These are phyloP conservation scores for Daldinia caldariorum DNA, from an alignment of 495 filamentous ascomycete species.

Conservation along the genomic window DNA sequence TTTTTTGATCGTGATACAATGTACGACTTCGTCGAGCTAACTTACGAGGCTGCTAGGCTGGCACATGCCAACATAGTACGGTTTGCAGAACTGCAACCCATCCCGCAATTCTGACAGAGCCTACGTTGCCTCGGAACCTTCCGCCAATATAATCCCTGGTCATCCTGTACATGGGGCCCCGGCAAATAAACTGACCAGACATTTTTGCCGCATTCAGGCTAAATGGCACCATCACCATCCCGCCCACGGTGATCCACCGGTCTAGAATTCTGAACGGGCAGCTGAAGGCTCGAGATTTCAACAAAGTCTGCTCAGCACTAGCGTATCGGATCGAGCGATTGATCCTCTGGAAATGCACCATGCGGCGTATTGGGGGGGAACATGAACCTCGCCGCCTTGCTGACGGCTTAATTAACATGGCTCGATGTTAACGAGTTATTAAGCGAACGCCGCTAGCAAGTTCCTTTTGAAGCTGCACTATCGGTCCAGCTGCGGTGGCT, in stretches of 20 bases:
- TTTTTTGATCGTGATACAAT: conserved; percentile 16
- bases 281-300: conserved; percentile 26
- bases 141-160: conserved; percentile 24
- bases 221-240: conserved; percentile 26
- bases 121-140: conserved; percentile 33
- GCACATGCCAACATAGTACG: conserved; percentile 5
- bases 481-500: not conserved
- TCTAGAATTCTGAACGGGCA: conserved; percentile 30
- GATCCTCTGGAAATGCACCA: conserved; percentile 15
- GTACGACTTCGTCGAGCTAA: conserved; percentile 9
- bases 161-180: conserved; percentile 26
- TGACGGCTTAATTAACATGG: conserved; percentile 1
- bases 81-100: conserved; percentile 21
- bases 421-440: conserved; percentile 4
- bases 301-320: conserved; percentile 16
- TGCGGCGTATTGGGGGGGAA: conserved; percentile 20
- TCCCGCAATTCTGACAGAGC: conserved; percentile 13
- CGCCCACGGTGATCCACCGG: conserved; percentile 30
- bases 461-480: conserved; percentile 10
- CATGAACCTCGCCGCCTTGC: conserved; percentile 18
- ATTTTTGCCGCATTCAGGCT: conserved; percentile 45
- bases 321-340: conserved; percentile 31
- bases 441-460: conserved; percentile 23
- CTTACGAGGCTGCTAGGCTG: conserved; percentile 8
- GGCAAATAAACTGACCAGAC: conserved; percentile 25